phyloP scores from a whole-genome alignment of 1,139 yeast genomes.

The Casaregolazyma lundiana region DNA sequence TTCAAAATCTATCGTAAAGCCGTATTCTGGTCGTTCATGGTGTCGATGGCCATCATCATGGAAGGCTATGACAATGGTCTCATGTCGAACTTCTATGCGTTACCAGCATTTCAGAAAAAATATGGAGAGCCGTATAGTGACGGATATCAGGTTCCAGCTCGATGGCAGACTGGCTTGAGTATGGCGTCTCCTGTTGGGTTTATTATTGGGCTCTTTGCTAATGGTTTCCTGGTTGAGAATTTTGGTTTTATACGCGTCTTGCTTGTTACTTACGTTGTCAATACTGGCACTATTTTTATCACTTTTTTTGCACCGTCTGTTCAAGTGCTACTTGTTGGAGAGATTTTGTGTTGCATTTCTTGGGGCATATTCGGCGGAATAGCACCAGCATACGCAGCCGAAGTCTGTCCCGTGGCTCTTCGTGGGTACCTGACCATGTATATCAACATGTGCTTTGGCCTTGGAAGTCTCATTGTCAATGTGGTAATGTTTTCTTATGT shows the following conservation, averaged over 20 bases:
- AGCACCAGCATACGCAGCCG: constrained; percentile 45
- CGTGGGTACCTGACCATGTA: constrained; percentile 26
- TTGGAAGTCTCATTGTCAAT: constrained; percentile 12
- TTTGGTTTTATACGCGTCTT: constrained; percentile 41
- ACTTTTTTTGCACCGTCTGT: constrained; percentile 40
- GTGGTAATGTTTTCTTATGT: constrained; percentile 14
- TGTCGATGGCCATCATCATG: constrained; percentile 42
- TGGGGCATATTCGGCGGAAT: constrained; percentile 45
- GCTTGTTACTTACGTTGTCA: constrained; percentile 31
- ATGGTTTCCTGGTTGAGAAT: constrained; percentile 38
- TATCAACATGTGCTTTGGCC: constrained; percentile 13
- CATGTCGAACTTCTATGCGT: constrained; percentile 29
- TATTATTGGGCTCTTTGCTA: constrained; percentile 38
- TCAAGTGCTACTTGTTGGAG: constrained; percentile 21
- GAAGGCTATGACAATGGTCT: constrained; percentile 43
- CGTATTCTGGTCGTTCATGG: constrained; percentile 38
- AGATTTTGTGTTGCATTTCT: constrained; percentile 22
- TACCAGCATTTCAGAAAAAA: constrained; percentile 10
- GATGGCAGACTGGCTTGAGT: constrained; percentile 44
- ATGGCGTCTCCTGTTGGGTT: constrained; percentile 38
- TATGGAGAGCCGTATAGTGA: constrained; percentile 9
- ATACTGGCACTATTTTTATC: constrained; percentile 38
- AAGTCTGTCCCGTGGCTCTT: constrained; percentile 42
- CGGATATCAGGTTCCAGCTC: constrained; percentile 35
- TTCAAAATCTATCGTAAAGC: constrained; percentile 36